A percentile compares a stretch with the other conserved stretches of the same genome.
Evolutionary conservation across 176 grass and related monocot genomes (phyloP).

Genomic region (Dactylis glomerata): DNA sequence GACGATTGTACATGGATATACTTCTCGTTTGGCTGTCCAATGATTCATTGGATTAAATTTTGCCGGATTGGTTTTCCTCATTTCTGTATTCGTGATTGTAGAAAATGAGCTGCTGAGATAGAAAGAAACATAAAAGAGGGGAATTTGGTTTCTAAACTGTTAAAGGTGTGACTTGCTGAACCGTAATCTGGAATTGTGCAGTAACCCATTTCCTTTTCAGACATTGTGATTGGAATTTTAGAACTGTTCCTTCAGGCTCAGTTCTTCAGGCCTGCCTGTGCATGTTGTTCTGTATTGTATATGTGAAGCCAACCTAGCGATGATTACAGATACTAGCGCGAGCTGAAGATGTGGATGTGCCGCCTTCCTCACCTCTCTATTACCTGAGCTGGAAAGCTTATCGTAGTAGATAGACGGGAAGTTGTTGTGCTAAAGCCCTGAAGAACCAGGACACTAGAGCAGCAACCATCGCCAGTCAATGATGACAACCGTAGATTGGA

Average conservation of each 20-base stretch:
- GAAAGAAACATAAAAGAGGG: background rate
- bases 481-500: too few species aligned
- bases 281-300: background rate
- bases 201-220: background rate
- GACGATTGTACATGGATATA: background rate
- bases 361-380: too few species aligned
- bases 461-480: too few species aligned
- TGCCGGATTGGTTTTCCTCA: background rate
- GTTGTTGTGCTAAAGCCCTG: too few species aligned
- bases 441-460: too few species aligned
- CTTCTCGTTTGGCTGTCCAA: slow-evolving; percentile 17
- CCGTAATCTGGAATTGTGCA: background rate
- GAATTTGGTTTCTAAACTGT: background rate
- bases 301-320: background rate
- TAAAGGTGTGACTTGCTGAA: background rate
- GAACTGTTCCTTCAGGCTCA: background rate
- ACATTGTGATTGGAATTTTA: background rate
- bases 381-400: too few species aligned
- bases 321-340: too few species aligned
- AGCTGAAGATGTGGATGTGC: too few species aligned
- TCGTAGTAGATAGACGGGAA: too few species aligned
- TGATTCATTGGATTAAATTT: slow-evolving; percentile 28
- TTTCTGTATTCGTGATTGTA: background rate
- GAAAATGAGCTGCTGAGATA: background rate
- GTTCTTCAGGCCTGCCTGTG: background rate